Conservation (phyloP, 192 early-diverging fungal genomes). For the Backusella tarrabulga region DNA sequence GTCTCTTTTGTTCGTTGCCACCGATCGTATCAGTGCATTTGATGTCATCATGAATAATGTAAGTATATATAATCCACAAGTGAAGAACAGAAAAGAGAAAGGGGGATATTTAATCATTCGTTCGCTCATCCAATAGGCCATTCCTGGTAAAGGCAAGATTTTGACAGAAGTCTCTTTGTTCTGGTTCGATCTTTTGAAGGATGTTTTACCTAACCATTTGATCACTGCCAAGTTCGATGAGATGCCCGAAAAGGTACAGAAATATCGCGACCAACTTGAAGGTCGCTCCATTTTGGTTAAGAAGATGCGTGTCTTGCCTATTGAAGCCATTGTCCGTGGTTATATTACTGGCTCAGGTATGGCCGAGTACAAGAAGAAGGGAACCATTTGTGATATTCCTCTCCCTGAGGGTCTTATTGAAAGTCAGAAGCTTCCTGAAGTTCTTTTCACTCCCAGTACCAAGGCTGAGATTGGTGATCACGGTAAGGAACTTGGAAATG, state of each 20-base stretch:
- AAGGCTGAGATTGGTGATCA: slow-evolving; percentile 99
- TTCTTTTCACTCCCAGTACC: slow-evolving; percentile 96
- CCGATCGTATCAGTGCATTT: slow-evolving; percentile 96
- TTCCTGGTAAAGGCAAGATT: slow-evolving; percentile 96
- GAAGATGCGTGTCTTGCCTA: slow-evolving; percentile 86
- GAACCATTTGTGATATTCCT: slow-evolving; percentile 90
- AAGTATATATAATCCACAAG: slow-evolving; percentile 24
- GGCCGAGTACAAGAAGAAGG: slow-evolving; percentile 91
- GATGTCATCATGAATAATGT: slow-evolving; percentile 99
- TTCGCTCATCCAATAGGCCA: slow-evolving; percentile 57
- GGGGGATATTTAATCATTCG: background rate
- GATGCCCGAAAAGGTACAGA: slow-evolving; percentile 85
- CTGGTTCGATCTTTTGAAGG: slow-evolving; percentile 91
- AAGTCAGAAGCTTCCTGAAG: slow-evolving; percentile 76
- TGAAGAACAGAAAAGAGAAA: background rate
- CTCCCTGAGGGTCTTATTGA: slow-evolving; percentile 80
- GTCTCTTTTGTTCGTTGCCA: slow-evolving; percentile 93
- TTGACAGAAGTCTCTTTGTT: slow-evolving; percentile 93
- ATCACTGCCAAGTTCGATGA: slow-evolving; percentile 91
- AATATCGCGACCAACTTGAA: slow-evolving; percentile 87
- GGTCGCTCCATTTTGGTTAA: slow-evolving; percentile 92
- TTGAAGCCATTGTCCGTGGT: slow-evolving; percentile 98
- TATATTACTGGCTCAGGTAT: slow-evolving; percentile 96
- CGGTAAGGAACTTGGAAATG: slow-evolving; percentile 43
- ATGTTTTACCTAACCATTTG: slow-evolving; percentile 94